Evolutionary conservation across 305 asterid species (phyloP).

Genomic region (Rubia occidens): DNA sequence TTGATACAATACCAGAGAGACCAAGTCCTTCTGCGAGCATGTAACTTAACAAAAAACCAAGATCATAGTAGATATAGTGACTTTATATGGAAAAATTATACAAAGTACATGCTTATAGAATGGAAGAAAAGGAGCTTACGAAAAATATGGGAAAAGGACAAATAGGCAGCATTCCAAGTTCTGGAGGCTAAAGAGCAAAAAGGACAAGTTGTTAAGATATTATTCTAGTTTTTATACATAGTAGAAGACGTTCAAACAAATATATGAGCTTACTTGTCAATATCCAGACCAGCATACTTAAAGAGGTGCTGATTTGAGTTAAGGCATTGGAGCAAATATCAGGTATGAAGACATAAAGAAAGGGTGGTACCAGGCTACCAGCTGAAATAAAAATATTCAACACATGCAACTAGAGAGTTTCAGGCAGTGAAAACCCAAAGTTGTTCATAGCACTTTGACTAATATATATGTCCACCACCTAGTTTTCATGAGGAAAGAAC

Average conservation of each 20-base stretch:
- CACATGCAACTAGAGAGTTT: neutral
- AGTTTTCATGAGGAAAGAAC: slow-evolving; percentile 2
- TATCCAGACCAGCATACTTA: slow-evolving; percentile 94
- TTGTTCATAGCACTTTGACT: neutral
- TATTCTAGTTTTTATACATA: slow-evolving; percentile 12
- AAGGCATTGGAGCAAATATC: slow-evolving; percentile 36
- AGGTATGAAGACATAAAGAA: slow-evolving; percentile 1
- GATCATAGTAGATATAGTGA: neutral
- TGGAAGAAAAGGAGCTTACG: slow-evolving; percentile 51
- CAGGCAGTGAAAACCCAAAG: neutral
- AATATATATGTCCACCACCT: neutral
- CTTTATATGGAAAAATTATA: slow-evolving; percentile 4
- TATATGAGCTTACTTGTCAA: slow-evolving; percentile 70
- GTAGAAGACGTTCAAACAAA: slow-evolving; percentile 10
- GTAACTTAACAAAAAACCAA: slow-evolving; percentile 38
- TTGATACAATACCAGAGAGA: slow-evolving; percentile 93
- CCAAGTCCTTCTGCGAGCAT: slow-evolving; percentile 99
- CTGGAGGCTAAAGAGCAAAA: slow-evolving; percentile 58
- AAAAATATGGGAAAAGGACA: slow-evolving; percentile 97
- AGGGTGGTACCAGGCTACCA: neutral
- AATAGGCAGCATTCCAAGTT: slow-evolving; percentile 98
- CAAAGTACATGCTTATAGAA: slow-evolving; percentile 18
- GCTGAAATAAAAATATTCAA: no score
- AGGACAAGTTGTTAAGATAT: slow-evolving; percentile 20
- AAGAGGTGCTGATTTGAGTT: slow-evolving; percentile 63